phyloP scores from a whole-genome alignment of 2,329 filamentous ascomycete species.

The Penicillium sp. region DNA sequence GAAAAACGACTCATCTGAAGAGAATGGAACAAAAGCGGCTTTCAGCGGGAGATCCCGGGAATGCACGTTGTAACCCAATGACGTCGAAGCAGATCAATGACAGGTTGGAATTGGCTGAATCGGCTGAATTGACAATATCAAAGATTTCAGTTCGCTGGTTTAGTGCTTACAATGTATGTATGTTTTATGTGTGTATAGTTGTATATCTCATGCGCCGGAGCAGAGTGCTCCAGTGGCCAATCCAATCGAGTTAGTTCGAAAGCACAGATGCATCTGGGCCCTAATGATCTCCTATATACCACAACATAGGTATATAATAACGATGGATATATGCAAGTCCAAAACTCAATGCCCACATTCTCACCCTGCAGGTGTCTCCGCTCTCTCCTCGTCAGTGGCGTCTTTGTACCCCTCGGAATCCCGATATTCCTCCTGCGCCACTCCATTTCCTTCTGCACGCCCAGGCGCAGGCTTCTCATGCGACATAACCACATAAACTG shows the following conservation, averaged over 20 bases:
- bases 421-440: background rate
- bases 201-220: constrained; percentile 9
- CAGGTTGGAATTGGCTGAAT: background rate
- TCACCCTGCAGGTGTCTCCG: background rate
- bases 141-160: background rate
- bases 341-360: constrained; percentile 10
- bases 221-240: constrained; percentile 19
- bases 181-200: too few species aligned
- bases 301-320: too few species aligned
- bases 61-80: constrained; percentile 28
- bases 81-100: constrained; percentile 14
- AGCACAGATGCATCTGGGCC: background rate
- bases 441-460: background rate
- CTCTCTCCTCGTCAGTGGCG: constrained; percentile 2
- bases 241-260: background rate
- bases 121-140: constrained; percentile 1
- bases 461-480: background rate
- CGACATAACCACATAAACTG: constrained; percentile 62
- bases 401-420: constrained; percentile 10
- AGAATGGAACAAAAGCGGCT: background rate
- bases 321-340: background rate
- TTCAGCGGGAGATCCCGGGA: constrained; percentile 13
- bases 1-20: background rate
- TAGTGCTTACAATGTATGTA: background rate
- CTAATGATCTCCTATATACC: background rate